A percentile compares a stretch with the other conserved stretches of the same genome.
Evolutionary conservation across 768 basidiomycete species (phyloP).

Genomic region (Pluteus cervinus): DNA sequence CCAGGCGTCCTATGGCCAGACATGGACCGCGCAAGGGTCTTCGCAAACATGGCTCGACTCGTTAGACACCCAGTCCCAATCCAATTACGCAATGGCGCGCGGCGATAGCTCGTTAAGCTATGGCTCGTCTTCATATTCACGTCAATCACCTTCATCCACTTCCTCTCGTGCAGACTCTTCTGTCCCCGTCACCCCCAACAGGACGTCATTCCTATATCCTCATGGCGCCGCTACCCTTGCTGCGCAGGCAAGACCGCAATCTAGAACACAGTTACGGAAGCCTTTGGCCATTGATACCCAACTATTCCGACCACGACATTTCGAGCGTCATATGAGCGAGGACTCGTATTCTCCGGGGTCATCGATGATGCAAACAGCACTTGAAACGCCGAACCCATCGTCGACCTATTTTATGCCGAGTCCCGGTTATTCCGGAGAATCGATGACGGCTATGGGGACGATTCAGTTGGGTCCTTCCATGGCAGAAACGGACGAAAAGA

Average conservation of each 20-base stretch:
- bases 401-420: no score
- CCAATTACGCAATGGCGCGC: constrained; percentile 24
- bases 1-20: constrained; percentile 34
- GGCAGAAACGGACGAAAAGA: no score
- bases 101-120: constrained; percentile 28
- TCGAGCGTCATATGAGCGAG: constrained; percentile 8
- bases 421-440: no score
- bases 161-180: constrained; percentile 39
- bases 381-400: no score
- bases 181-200: constrained; percentile 54
- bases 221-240: no score
- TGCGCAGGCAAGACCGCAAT: no score
- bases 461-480: no score
- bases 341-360: constrained; percentile 37
- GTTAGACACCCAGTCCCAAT: constrained; percentile 44
- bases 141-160: constrained; percentile 40
- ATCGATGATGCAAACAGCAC: constrained; percentile 71
- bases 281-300: constrained; percentile 59
- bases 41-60: constrained; percentile 48
- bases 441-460: no score
- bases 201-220: constrained; percentile 34
- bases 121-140: constrained; percentile 45
- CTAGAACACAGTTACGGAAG: constrained; percentile 28
- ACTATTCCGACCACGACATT: constrained; percentile 35
- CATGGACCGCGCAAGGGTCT: constrained; percentile 38